Evolutionary conservation across 257 asterid genomes (phyloP), one percentile per base, ranked within the genome.

Genomic region (Solanum gandarillasii): DNA sequence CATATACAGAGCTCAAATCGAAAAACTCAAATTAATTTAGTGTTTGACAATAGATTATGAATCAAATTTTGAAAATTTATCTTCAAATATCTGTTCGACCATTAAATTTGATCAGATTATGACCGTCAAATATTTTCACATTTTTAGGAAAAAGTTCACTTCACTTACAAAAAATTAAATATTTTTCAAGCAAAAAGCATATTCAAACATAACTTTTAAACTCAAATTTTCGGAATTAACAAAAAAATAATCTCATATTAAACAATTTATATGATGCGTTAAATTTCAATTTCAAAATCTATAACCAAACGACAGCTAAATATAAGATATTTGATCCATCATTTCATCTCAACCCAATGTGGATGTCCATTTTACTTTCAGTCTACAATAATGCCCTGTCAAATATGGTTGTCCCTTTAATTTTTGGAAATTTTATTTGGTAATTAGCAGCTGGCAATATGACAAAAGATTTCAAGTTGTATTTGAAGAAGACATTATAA

Each of bases 1-100:
- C 1, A 52, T 52, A 18, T 5, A 52, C 0, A 52, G 4, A 52
- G n/a, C 62, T 52, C 62, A 18, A 52, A 52, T 52, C 0, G 0
- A 1, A 52, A 52, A 52, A 52, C n/a, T 52, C 9, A 1, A 52
- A 16, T 18, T 18, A 52, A 52, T 52, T 52, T 52, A 52, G 62
- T 52, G 62, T 52, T 52, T 52, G 4, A 2, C 4, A 52, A 52
- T 48, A 48, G 3, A 48, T 48, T 48, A 48, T 48, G 3, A 52
- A 52, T 52, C 0, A 18, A 52, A 6, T 16, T 52, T 52, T 52
- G 4, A 52, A 52, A 52, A 52, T 16, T 6, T 52, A 52, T 16
- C 62, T 52, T 18, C n/a, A 52, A 52, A 18, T 52, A 52, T 52
- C 4, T 52, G 0, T 52, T 46, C 6, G 18, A 46, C 0, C 55